Conservation (phyloP, 768 basidiomycete genomes). For the Leccinum aurantiacum region DNA sequence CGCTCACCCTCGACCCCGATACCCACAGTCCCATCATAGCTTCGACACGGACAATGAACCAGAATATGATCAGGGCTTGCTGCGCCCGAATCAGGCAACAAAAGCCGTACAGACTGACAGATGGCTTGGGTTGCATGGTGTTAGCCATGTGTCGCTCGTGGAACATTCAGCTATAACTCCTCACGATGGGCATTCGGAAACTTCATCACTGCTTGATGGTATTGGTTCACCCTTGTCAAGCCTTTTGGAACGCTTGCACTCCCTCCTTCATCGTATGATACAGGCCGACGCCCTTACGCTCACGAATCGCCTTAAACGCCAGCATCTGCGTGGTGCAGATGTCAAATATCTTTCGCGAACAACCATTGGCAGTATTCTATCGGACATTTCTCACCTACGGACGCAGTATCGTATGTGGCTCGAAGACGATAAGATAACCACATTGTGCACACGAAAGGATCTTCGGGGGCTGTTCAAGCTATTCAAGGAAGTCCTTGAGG, state of each 20-base stretch:
- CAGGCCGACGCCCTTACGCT: constrained; percentile 85
- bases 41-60: constrained; percentile 49
- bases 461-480: constrained; percentile 80
- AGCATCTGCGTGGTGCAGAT: constrained; percentile 83
- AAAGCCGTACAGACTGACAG: constrained; percentile 70
- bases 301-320: constrained; percentile 87
- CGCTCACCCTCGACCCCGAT: constrained; percentile 24
- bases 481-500: constrained; percentile 79
- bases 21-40: constrained; percentile 27
- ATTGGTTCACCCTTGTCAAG: constrained; percentile 47
- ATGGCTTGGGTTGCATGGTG: constrained; percentile 31
- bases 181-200: constrained; percentile 67
- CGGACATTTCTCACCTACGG: constrained; percentile 70
- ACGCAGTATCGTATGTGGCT: constrained; percentile 68
- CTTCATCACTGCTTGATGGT: constrained; percentile 66
- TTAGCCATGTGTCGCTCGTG: constrained; percentile 33
- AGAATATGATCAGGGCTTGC: constrained; percentile 31
- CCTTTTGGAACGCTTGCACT: constrained; percentile 61
- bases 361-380: constrained; percentile 72
- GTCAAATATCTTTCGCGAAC: constrained; percentile 82
- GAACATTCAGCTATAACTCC: constrained; percentile 46
- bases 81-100: constrained; percentile 49
- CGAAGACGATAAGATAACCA: constrained; percentile 70
- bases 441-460: constrained; percentile 72
- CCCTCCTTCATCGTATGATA: constrained; percentile 61